phyloP scores from a whole-genome alignment of 805 yeast genomes.

The Candida incommunis region DNA sequence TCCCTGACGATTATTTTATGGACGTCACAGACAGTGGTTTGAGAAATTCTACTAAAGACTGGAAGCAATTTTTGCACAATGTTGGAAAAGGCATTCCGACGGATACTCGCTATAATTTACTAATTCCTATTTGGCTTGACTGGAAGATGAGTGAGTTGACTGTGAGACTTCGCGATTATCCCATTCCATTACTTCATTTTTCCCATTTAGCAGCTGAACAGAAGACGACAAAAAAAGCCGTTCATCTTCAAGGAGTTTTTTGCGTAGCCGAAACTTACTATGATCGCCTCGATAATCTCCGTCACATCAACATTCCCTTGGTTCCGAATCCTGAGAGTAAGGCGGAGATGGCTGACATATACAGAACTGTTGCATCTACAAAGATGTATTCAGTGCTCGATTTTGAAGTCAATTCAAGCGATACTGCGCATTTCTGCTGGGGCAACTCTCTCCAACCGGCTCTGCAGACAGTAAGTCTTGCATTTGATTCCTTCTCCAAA shows the following conservation, averaged over 20 bases:
- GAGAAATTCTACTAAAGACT: not conserved
- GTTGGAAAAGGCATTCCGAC: slow-evolving; percentile 76
- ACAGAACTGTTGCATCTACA: slow-evolving; percentile 63
- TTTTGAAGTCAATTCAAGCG: slow-evolving; percentile 38
- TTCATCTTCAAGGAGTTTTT: slow-evolving; percentile 43
- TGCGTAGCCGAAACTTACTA: slow-evolving; percentile 55
- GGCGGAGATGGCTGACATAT: slow-evolving; percentile 44
- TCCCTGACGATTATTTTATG: not conserved
- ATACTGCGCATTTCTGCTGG: slow-evolving; percentile 64
- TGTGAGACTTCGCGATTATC: slow-evolving; percentile 70
- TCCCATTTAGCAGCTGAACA: slow-evolving; percentile 34
- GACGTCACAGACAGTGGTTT: not conserved
- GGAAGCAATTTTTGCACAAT: slow-evolving; percentile 38
- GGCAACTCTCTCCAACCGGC: slow-evolving; percentile 77
- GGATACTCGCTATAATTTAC: slow-evolving; percentile 28
- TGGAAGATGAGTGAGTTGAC: slow-evolving; percentile 47
- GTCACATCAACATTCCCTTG: slow-evolving; percentile 50
- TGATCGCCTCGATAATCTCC: slow-evolving; percentile 34
- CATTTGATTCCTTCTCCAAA: slow-evolving; percentile 71
- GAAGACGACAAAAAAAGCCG: slow-evolving; percentile 17
- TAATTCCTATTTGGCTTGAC: not conserved
- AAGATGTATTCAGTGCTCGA: slow-evolving; percentile 53
- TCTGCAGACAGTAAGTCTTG: slow-evolving; percentile 62
- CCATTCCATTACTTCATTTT: slow-evolving; percentile 64
- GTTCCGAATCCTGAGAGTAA: slow-evolving; percentile 28